These are phyloP conservation scores for Didymella segeticola DNA, from an alignment of 2,329 filamentous ascomycete genomes.

Conservation along the genomic window DNA sequence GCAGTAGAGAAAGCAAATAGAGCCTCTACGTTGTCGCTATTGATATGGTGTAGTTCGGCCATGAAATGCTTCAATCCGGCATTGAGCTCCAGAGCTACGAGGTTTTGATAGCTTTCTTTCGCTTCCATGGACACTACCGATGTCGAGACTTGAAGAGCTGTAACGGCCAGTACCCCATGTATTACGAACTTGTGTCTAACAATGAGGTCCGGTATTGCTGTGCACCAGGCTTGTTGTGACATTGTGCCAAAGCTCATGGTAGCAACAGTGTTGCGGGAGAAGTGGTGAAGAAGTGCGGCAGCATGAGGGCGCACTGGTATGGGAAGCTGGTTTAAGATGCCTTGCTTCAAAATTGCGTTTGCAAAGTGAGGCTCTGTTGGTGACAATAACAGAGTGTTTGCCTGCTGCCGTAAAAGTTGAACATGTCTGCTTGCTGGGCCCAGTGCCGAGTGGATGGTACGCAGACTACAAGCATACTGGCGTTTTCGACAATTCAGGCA, in stretches of 20 bases:
- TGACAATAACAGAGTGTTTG: not conserved
- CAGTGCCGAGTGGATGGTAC: conserved; percentile 16
- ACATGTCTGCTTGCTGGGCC: not conserved
- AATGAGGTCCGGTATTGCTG: conserved; percentile 41
- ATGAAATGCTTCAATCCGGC: conserved; percentile 32
- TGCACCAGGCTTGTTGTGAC: conserved; percentile 28
- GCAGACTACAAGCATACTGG: conserved; percentile 27
- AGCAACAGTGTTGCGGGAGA: conserved; percentile 24
- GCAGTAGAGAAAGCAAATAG: conserved; percentile 39
- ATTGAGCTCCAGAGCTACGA: conserved; percentile 36
- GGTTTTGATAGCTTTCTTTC: conserved; percentile 21
- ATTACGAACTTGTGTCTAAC: conserved; percentile 51
- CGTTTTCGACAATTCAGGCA: conserved; percentile 5
- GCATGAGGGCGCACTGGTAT: conserved; percentile 17
- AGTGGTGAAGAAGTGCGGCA: conserved; percentile 33
- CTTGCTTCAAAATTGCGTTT: conserved; percentile 17
- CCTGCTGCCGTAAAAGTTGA: not conserved
- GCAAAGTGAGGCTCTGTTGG: conserved; percentile 18
- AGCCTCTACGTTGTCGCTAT: conserved; percentile 50
- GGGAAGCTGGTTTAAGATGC: conserved; percentile 20
- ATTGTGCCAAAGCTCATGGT: conserved; percentile 25
- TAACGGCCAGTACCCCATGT: conserved; percentile 52
- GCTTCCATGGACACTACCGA: conserved; percentile 21
- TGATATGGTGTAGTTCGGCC: conserved; percentile 36
- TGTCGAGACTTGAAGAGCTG: conserved; percentile 53